Evolutionary conservation across 176 grass and related monocot genomes (phyloP).

Genomic region (Carex scoparia): DNA sequence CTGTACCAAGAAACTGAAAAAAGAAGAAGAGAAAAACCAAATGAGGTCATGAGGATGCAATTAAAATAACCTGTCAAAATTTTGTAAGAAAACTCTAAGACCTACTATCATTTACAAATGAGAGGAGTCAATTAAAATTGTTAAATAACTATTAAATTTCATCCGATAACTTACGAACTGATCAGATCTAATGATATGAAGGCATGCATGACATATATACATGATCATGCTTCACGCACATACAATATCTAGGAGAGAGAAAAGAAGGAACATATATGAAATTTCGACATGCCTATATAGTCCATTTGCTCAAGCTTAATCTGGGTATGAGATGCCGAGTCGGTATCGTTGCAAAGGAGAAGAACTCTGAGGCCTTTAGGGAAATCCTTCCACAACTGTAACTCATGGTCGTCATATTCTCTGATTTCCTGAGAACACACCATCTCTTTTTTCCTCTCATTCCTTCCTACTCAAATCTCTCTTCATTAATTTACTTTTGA

Average conservation of each 20-base stretch:
- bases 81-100: background rate
- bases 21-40: background rate
- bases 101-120: background rate
- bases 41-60: background rate
- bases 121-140: background rate
- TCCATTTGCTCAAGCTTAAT: constrained; percentile 35
- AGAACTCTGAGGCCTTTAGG: constrained; percentile 44
- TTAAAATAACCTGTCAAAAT: too few relatives aligned
- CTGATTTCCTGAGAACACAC: constrained; percentile 18
- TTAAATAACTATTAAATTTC: background rate
- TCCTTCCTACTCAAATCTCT: constrained; percentile 15
- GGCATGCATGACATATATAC: background rate
- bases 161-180: background rate
- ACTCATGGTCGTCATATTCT: constrained; percentile 26
- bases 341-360: constrained; percentile 24
- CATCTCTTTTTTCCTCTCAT: constrained; percentile 23
- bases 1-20: constrained; percentile 31
- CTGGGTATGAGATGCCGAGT: constrained; percentile 27
- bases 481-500: background rate
- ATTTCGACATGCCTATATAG: constrained; percentile 28
- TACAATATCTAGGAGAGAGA: background rate
- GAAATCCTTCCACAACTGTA: constrained; percentile 43
- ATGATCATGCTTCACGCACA: background rate
- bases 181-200: background rate
- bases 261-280: background rate